These are phyloP conservation scores for Hemisphaericaspora xylofermentans DNA, from an alignment of 1,139 yeast species.

Conservation along the genomic window DNA sequence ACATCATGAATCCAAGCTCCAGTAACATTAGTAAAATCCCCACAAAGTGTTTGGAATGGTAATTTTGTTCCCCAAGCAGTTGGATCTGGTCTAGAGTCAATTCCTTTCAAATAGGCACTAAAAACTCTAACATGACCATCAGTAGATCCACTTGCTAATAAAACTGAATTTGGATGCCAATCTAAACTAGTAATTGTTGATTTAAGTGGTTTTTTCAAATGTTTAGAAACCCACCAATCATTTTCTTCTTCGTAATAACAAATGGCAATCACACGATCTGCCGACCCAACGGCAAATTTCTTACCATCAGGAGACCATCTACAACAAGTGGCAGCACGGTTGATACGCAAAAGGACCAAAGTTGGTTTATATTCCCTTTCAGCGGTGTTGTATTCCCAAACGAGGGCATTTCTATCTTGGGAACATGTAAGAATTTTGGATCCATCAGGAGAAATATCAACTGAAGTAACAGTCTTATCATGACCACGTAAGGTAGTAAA, in stretches of 20 bases:
- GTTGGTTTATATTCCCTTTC: conserved; percentile 75
- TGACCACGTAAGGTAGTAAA: conserved; percentile 75
- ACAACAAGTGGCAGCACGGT: conserved; percentile 91
- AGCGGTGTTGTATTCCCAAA: conserved; percentile 69
- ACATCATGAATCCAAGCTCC: conserved; percentile 96
- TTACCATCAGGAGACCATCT: conserved; percentile 91
- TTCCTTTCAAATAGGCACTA: conserved; percentile 87
- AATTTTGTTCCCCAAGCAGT: conserved; percentile 92
- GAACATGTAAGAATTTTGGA: conserved; percentile 89
- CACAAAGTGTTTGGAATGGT: conserved; percentile 92
- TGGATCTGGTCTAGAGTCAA: conserved; percentile 80
- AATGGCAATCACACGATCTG: conserved; percentile 90
- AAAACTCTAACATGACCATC: conserved; percentile 95
- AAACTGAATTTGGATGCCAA: conserved; percentile 94
- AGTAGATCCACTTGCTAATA: conserved; percentile 88
- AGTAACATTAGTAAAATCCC: conserved; percentile 72
- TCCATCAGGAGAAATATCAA: conserved; percentile 87
- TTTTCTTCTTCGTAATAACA: conserved; percentile 95
- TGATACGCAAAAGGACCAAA: conserved; percentile 85
- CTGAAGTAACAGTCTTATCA: conserved; percentile 92
- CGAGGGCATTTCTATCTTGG: conserved; percentile 96
- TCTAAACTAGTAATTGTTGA: conserved; percentile 81
- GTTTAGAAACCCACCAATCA: conserved; percentile 99
- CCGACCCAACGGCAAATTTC: conserved; percentile 96
- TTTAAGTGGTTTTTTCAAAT: conserved; percentile 87